Percentiles rank a stretch among this genome's conserved stretches.
Conservation (phyloP, 805 yeast genomes). For the Clavispora vitiphila region DNA sequence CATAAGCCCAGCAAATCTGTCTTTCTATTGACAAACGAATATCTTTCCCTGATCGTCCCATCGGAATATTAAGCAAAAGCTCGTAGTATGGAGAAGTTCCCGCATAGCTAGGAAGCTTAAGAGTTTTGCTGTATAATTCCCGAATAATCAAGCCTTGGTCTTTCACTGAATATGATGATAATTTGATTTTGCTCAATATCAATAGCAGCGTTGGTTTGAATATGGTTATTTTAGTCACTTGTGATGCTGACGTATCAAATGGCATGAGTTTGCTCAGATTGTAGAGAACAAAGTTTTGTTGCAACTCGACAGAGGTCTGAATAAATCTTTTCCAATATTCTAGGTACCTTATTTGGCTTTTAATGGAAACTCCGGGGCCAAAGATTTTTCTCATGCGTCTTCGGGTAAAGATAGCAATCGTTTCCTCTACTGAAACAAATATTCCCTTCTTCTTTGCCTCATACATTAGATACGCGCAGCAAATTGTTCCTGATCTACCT, state of each 20-base stretch:
- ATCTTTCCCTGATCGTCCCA: constrained; percentile 11
- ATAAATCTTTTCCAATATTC: constrained; percentile 42
- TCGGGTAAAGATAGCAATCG: constrained; percentile 48
- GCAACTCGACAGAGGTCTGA: constrained; percentile 3
- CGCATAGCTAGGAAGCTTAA: constrained; percentile 7
- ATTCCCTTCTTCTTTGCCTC: constrained; percentile 10
- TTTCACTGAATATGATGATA: constrained; percentile 9
- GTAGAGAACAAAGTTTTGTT: constrained; percentile 4
- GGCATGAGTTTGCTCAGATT: constrained; percentile 3
- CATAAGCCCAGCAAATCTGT: constrained; percentile 15
- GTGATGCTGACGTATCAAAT: constrained; percentile 5
- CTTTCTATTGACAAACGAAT: constrained; percentile 12
- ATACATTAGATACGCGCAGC: constrained; percentile 65
- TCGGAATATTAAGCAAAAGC: constrained; percentile 4
- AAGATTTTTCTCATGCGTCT: constrained; percentile 53
- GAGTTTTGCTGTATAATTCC: constrained; percentile 2
- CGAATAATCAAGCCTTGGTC: constrained; percentile 2
- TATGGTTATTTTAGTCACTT: constrained; percentile 10
- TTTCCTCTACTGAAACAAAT: constrained; percentile 32
- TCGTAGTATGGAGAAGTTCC: constrained; percentile 6
- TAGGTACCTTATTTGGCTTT: constrained; percentile 64
- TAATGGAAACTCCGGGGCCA: constrained; percentile 66
- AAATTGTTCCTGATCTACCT: constrained; percentile 81
- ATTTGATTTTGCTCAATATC: constrained; percentile 6
- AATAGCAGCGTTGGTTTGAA: constrained; percentile 7